Base-by-base conservation (phyloP, 2,329 filamentous ascomycete genomes). In the Fusarium udum region DNA sequence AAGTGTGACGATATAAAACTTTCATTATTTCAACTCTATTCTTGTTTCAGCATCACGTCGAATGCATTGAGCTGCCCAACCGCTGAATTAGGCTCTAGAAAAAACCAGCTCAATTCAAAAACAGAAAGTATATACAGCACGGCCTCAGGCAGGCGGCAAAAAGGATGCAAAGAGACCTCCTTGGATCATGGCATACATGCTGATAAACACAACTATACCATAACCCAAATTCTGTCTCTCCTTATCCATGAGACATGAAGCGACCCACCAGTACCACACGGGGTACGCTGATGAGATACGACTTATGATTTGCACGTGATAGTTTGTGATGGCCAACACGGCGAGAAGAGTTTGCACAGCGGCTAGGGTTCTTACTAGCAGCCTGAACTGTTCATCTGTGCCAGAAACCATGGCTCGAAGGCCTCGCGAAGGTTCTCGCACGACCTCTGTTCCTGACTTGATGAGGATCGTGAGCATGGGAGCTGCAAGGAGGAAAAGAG, bases 231-330 rank as follows among this genome's bases (percentile, higher is more conserved):
- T 56, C 62, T 76, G 59, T 67, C 78, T 71, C 73, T 79, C 79
- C 15, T 77, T 75, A 31, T 83, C 79, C 51, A 80, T 74, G 12
- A 89, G 76, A 39, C 80, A 81, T 8, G 82, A 83, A 2, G 93
- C 93, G 43, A 97, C 80, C 86, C 92, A 94, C 86, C 93, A 92
- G 80, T 97, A 96, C 94, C 95, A 98, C 24, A 96, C 83, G 3
- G 95, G 93, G 81, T 95, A 97, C 0, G 92, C 95, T 1, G 95
- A 97, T 4, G 94, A 92, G 22, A 99, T 87, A 31, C 96, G 90
- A 49, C 92, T 97, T 77, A 98, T 92, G 75, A 99, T 97, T 82
- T 99, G 96, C 32, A 98, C 92, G 79, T 99, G 96, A 79, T 97
- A 97, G 71, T 85, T 94, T 18, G 92, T 94, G 26, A 95, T 82